Evolutionary conservation across 805 yeast species (phyloP).

Genomic region (Sungouiella thailandica): DNA sequence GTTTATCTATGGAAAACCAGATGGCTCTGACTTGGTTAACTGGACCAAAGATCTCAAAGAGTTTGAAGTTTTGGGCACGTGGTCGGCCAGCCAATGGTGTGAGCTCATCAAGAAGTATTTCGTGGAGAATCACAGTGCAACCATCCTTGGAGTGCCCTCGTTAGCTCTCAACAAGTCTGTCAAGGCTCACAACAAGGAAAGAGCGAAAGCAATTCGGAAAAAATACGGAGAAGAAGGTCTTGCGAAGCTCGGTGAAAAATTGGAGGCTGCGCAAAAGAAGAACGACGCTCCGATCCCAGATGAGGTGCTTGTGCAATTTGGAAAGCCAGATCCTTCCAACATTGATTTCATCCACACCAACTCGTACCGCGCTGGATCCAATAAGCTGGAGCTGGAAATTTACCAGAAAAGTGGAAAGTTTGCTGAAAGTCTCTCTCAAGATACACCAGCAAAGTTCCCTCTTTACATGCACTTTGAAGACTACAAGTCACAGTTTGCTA

Average conservation of each 20-base stretch:
- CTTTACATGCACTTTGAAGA: constrained; percentile 75
- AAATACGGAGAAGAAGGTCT: constrained; percentile 60
- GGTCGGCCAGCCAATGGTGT: constrained; percentile 71
- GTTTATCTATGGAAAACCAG: constrained; percentile 69
- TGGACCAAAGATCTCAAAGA: constrained; percentile 55
- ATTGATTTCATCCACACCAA: constrained; percentile 68
- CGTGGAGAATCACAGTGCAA: constrained; percentile 56
- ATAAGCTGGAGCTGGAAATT: constrained; percentile 31
- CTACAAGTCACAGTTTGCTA: constrained; percentile 72
- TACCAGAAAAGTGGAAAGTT: constrained; percentile 23
- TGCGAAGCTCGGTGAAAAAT: constrained; percentile 40
- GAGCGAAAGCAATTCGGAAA: constrained; percentile 45
- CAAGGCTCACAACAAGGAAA: constrained; percentile 47
- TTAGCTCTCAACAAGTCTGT: constrained; percentile 46
- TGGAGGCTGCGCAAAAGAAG: constrained; percentile 57
- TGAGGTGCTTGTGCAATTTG: constrained; percentile 54
- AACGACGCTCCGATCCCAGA: constrained; percentile 80
- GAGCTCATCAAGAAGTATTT: constrained; percentile 47
- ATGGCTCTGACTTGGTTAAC: constrained; percentile 52
- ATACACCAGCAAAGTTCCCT: constrained; percentile 48
- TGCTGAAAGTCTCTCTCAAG: constrained; percentile 13
- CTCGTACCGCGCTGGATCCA: constrained; percentile 55
- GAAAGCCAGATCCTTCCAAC: constrained; percentile 67
- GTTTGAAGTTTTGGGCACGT: constrained; percentile 49
- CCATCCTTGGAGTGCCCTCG: constrained; percentile 73